A percentile compares a stretch with the other conserved stretches of the same genome.
These are phyloP conservation scores for Acacia crassicarpa DNA, from an alignment of 306 rosid genomes.

Conservation along the genomic window DNA sequence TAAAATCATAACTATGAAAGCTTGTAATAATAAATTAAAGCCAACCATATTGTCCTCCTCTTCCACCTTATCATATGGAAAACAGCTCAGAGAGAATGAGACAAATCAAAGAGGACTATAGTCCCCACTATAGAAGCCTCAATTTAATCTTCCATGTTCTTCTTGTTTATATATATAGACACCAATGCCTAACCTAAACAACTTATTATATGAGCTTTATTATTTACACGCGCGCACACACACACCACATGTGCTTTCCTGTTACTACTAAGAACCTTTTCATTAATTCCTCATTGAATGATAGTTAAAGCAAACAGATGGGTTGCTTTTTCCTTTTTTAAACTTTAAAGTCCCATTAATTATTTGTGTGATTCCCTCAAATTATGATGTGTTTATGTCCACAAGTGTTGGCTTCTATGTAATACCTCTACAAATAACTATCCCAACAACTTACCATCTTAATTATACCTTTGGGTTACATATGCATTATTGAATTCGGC, in stretches of 20 bases:
- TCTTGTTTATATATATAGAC: constrained; percentile 19
- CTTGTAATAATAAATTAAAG: neutral
- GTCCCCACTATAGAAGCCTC: constrained; percentile 30
- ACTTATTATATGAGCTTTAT: neutral
- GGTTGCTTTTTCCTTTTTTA: constrained; percentile 32
- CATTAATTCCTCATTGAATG: constrained; percentile 22
- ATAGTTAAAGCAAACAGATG: constrained; percentile 32
- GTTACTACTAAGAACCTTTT: constrained; percentile 6
- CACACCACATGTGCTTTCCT: constrained; percentile 30
- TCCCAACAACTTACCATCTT: too few species aligned
- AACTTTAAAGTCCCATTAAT: constrained; percentile 28
- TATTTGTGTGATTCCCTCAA: constrained; percentile 21
- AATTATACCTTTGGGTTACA: too few species aligned
- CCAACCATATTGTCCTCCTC: neutral
- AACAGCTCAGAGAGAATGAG: constrained; percentile 29
- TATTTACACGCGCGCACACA: too few species aligned
- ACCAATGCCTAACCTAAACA: constrained; percentile 33
- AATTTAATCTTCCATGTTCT: constrained; percentile 34
- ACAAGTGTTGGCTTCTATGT: too few species aligned
- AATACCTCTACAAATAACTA: too few species aligned
- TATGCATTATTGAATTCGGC: neutral
- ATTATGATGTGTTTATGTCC: neutral
- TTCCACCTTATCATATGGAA: constrained; percentile 21
- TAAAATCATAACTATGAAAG: neutral
- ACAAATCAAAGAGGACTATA: constrained; percentile 14